Base-by-base conservation (phyloP, 228 moss, liverwort and hornwort species). In the Sphagnum magellanicum region DNA sequence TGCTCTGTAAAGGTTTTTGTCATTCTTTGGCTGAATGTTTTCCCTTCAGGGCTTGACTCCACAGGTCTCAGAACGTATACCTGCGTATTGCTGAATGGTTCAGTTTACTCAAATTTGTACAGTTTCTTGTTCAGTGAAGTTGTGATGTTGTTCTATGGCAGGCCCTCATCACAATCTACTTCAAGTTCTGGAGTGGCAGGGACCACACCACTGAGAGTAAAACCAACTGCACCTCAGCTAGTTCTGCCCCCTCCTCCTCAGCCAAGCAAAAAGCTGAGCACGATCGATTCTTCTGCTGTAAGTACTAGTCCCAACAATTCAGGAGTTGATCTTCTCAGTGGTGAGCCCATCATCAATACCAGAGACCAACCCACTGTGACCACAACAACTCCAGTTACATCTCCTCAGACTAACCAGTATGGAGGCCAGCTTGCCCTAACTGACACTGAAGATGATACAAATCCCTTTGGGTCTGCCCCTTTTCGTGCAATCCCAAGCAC, bases 391-490 rank as follows among this genome's bases (percentile, higher is more conserved):
- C 55, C 55, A 55, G 66, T 77, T 4, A 64, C 75, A 61, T 64
- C 81, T 60, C 32, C 74, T 53, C 61, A 76, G 15, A 74, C 78
- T 50, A 81, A 85, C 66, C 75, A 74, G 70, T 8, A 55, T 32
- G 74, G 70, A 67, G 67, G 71, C 68, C 66, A 71, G 62, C 50
- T 68, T 50, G 47, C 32, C 16, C 51, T 67, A 16, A 11, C 76
- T 49, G 67, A 68, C 15, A 15, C 66, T 0, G 65, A 72, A 48
- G 5, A 71, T n/a, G 76, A 78, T 6, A 76, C 85, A 10, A 85
- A 85, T 60, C 85, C 85, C 71, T 85, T 85, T 70, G 85, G 78
- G 52, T 78, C 85, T 48, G 71, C 74, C 50, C 71, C 81, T 59
- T 85, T 85, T 67, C 85, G 78, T 71, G 73, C 66, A 16, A 51